These are phyloP conservation scores for Citrullus amarus DNA, from an alignment of 306 rosid species.

Conservation along the genomic window DNA sequence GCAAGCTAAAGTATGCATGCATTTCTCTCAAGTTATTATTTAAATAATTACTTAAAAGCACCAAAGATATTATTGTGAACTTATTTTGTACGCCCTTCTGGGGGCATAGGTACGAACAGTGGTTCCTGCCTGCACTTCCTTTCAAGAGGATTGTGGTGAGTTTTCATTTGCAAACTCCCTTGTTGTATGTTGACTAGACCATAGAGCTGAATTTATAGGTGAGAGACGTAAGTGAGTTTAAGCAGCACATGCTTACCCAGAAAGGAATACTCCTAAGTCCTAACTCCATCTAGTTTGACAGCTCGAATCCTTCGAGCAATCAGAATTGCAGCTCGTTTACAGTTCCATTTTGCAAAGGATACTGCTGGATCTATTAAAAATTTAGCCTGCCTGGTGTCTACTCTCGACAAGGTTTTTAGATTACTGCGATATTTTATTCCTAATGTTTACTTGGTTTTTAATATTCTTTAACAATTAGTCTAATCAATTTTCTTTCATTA, in stretches of 20 bases:
- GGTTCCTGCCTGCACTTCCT: slow-evolving; percentile 59
- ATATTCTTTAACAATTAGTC: neutral
- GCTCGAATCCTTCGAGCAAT: slow-evolving; percentile 87
- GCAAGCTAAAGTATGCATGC: slow-evolving; percentile 54
- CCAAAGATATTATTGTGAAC: neutral
- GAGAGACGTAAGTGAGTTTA: neutral
- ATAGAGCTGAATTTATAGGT: neutral
- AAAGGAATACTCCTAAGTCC: neutral
- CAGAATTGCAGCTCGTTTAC: slow-evolving; percentile 81
- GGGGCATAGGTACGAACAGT: slow-evolving; percentile 56
- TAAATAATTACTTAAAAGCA: neutral
- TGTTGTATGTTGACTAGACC: neutral
- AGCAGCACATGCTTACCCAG: neutral
- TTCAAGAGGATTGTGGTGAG: slow-evolving; percentile 83
- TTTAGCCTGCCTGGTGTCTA: slow-evolving; percentile 37
- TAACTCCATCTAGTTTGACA: slow-evolving; percentile 23
- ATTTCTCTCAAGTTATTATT: slow-evolving; percentile 15
- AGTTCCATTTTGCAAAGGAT: slow-evolving; percentile 64
- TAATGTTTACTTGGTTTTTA: slow-evolving; percentile 4
- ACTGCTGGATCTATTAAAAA: slow-evolving; percentile 48
- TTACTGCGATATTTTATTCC: slow-evolving; percentile 7
- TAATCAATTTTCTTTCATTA: slow-evolving; percentile 12
- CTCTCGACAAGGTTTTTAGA: slow-evolving; percentile 66
- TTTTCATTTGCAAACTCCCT: slow-evolving; percentile 12
- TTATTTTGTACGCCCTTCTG: slow-evolving; percentile 25